Evolutionary conservation across 257 asterid species (phyloP), one percentile per base, ranked within the genome.

Genomic region (Fraxinus quadrangulata): DNA sequence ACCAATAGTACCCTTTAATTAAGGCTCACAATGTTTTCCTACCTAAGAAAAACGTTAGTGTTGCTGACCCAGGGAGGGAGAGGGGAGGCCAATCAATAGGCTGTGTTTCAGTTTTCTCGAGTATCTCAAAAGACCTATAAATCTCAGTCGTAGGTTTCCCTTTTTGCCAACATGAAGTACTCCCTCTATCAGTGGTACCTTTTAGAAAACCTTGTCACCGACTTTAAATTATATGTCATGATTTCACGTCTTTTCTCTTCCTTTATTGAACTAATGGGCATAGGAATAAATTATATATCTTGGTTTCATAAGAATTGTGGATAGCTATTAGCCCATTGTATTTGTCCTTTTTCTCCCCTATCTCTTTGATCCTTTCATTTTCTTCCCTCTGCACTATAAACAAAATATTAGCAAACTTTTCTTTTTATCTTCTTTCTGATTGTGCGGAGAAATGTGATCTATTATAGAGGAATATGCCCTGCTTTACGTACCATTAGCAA

Each of bases 381-480:
- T 70, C 71, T 84, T 75, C 33, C 70, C 31, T 65, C 63, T 51
- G 9, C 47, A 63, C 23, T 42, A 45, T 76, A 40, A 70, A 37
- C 78, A 17, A 16, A 31, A 39, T 74, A 49, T 65, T 16, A n/a
- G 33, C 59, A n/a, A 67, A 47, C 19, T 8, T 70, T 54, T 40
- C 66, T 79, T 67, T 14, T 72, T 66, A 80, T 80, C 24, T 42
- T 39, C 56, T 71, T 70, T 80, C 79, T 30, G 75, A 56, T 34
- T 78, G 36, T 91, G 91, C 88, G 90, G 97, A 93, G 75, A 78
- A 91, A 90, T 73, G 88, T 85, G 26, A 81, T 82, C 13, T 91
- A 93, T 80, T 88, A 93, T 74, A 87, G 86, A 79, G 97, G 97
- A 63, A 93, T 93, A 81, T 80, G 83, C 78, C 97, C 91, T 80